Base-by-base conservation (phyloP, 2,329 filamentous ascomycete species). In the Penicillium brevicompactum region DNA sequence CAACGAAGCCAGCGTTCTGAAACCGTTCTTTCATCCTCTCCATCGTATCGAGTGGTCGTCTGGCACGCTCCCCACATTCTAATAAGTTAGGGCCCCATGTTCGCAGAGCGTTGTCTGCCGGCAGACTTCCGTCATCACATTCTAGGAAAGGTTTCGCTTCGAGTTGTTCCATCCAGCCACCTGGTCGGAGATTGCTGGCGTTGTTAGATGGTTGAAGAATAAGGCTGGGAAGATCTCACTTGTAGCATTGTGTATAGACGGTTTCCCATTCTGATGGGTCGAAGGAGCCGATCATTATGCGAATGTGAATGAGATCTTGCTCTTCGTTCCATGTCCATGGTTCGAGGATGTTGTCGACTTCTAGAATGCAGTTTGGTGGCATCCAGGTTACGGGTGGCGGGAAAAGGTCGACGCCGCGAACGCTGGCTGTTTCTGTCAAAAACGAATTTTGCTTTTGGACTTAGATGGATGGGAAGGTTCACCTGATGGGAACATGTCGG, bases 1-100 rank as follows among this genome's bases (percentile, higher is more conserved):
- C 67, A 13, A 62, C 63, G 48, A 75, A 75, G 2, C 72, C 72
- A 2, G 62, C 60, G 1, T 57, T 53, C 13, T 56, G 58, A 31
- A 69, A 66, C 14, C 54, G 53, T 9, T 51, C 57, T 40, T 57
- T 54, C 65, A 69, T 68, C 1, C 55, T 67, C 7, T 57, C 49
- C 22, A 68, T 60, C 3, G 62, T 65, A 42, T 64, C 53, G 4
- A 65, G 46, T 0, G 64, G 52, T 1, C 66, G 65, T 3, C 67
- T 66, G 1, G 65, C 58, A 1, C 67, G 59, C 11, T 62, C 41
- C 1, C 59, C 62, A 18, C 66, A 67, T 9, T 40, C 60, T 4
- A 59, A 43, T 13, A 68, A 55, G 1, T 51, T 40, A 2, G 55
- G 53, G 0, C 60, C 61, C 61, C 61, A 64, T 16, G 18, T 57